Base-by-base conservation (phyloP, 2,329 filamentous ascomycete genomes). In the Penicillium capsulatum region DNA sequence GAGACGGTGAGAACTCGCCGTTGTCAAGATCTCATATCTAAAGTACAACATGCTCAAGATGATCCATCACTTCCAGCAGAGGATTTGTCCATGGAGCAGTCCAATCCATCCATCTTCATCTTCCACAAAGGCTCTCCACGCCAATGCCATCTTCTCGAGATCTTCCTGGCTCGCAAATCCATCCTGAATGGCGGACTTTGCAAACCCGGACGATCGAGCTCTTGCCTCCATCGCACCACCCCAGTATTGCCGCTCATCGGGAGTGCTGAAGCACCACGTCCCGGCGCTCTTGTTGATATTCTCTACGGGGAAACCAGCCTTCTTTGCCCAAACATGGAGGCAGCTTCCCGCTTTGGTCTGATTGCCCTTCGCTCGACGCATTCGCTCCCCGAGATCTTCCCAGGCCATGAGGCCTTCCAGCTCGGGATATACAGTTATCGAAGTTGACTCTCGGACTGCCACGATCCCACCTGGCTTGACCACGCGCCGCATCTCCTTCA, bases 401-500 rank as follows among this genome's bases (percentile, higher is more conserved):
- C 55, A 67, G 3, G 40, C 31, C 1, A 35, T 33, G 8, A 67
- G 45, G 0, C 55, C 62, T 9, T 47, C 36, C 3, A 53, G 51
- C 4, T 53, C 48, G 0, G 66, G 66, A 41, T 60, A 66, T 57
- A 61, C 63, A 8, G 42, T 53, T 30, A 63, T 38, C 2, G 45
- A 35, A 3, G 59, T 63, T 2, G 61, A 60, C 37, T 76, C 74
- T 0, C 72, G 60, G 2, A 60, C 56, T 1, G 74, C 76, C 14
- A 82, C 58, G 3, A 80, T 62, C 2, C 78, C 78, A 6, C 72
- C 70, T 1, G 63, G 48, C 47, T 75, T 79, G 10, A 65, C 60
- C 2, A 82, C 73, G 0, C 74, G 68, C 4, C 69, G 64, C 73
- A 81, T 76, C 48, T 79, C 74, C n/a, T 61, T 60, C 36, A 81